Conservation (phyloP, 2,329 filamentous ascomycete genomes). For the Colletotrichum siamense region DNA sequence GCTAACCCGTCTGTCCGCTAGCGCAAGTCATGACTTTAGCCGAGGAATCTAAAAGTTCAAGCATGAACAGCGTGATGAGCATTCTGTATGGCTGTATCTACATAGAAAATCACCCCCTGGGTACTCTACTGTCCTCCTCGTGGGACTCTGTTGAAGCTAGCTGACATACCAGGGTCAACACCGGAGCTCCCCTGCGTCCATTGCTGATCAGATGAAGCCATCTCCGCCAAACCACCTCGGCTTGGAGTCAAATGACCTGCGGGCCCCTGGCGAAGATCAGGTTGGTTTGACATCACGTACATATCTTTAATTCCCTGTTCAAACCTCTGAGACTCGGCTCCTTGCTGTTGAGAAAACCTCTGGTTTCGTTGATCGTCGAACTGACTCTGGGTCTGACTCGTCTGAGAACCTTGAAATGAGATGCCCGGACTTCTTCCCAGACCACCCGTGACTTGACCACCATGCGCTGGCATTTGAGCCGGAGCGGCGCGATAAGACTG, state of each 20-base stretch:
- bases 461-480: not conserved
- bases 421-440: not conserved
- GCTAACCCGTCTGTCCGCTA: not conserved
- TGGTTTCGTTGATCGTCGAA: not conserved
- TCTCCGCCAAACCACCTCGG: not conserved
- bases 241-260: not conserved
- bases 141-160: not conserved
- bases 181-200: not conserved
- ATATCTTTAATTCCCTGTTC: not conserved
- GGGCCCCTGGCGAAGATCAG: not conserved
- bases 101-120: not conserved
- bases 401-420: not conserved
- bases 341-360: not conserved
- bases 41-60: not conserved
- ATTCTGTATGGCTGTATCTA: not conserved
- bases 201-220: not conserved
- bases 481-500: not conserved
- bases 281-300: not conserved
- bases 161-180: not conserved
- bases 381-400: not conserved
- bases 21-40: not conserved
- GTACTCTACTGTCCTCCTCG: not conserved
- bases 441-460: not conserved
- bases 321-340: not conserved
- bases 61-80: not conserved